Evolutionary conservation across 768 basidiomycete genomes (phyloP), one percentile per base, ranked within the genome.

Genomic region (Psilocybe sp.): DNA sequence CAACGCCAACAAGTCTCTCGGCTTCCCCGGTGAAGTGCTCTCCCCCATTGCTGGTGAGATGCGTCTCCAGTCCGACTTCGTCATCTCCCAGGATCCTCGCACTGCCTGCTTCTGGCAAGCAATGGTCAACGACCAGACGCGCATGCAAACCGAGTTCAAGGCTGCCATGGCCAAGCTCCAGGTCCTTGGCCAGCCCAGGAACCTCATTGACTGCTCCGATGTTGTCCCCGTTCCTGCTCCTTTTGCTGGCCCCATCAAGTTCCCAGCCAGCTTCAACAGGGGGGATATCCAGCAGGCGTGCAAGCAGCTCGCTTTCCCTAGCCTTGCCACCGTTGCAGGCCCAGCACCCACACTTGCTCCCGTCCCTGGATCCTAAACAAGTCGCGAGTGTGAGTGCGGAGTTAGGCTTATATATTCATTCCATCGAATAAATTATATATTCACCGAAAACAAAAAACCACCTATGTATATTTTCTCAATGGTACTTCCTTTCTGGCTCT

Each of bases 21-120:
- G 23, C 23, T 28, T 28, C 23, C 20, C 47, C 6, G 52, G 52
- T 12, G 52, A 53, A 15, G 49, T 51, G 20, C 44, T 45, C 7
- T 53, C 47, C 19, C 52, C 52, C 33, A 42, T 53, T 14, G 52
- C 52, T 15, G 52, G 52, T 18, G 52, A 52, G 37, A 51, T 52
- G 51, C 51, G 51, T n/a, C 44, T 53, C 23, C 52, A 53, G 32
- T 42, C 40, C 35, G 52, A 52, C 23, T 52, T 55, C 46, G 39
- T 18, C 32, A 34, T 52, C 28, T 53, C 52, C n/a, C 52, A 53
- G 20, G 47, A 53, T 31, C 47, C 46, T 0, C 14, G 52, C 10
- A 53, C 52, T 7, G 52, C 52, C 45, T 53, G 52, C 47, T 53
- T 53, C 47, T 53, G 52, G 52, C 47, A 53, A 13, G 52, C 52